A percentile compares a stretch with the other conserved stretches of the same genome.
Evolutionary conservation across 1,139 yeast genomes (phyloP).

Genomic region (Blastobotrys illinoisensis): DNA sequence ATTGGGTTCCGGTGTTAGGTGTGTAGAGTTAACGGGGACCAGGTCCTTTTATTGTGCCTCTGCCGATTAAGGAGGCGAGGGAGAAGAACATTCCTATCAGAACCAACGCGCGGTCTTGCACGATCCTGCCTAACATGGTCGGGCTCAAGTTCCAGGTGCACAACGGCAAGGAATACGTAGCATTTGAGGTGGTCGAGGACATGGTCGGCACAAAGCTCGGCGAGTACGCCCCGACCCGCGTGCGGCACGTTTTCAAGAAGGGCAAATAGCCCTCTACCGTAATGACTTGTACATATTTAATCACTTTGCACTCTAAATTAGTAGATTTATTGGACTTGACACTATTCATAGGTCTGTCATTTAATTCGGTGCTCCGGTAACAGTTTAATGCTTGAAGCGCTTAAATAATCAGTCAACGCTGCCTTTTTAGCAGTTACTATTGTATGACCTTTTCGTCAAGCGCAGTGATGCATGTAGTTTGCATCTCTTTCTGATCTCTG

Average conservation of each 20-base stretch:
- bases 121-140: slow-evolving; percentile 90
- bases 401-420: too few species aligned
- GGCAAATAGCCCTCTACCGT: slow-evolving; percentile 16
- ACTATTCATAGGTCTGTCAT: too few species aligned
- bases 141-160: slow-evolving; percentile 92
- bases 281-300: slow-evolving; percentile 7
- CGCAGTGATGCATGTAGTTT: too few species aligned
- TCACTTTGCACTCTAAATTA: too few species aligned
- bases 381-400: too few species aligned
- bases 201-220: slow-evolving; percentile 98
- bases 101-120: slow-evolving; percentile 91
- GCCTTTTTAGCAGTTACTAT: too few species aligned
- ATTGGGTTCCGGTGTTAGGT: too few species aligned
- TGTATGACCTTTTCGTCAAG: too few species aligned
- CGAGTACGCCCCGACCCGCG: slow-evolving; percentile 90
- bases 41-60: slow-evolving; percentile 92
- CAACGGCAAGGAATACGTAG: slow-evolving; percentile 92
- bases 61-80: slow-evolving; percentile 82
- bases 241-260: slow-evolving; percentile 78
- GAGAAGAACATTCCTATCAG: slow-evolving; percentile 79
- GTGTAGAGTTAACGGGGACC: slow-evolving; percentile 7
- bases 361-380: too few species aligned
- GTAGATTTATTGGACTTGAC: too few species aligned
- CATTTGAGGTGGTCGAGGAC: slow-evolving; percentile 80
- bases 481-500: too few species aligned